These are phyloP conservation scores for Entomortierella parvispora DNA, from an alignment of 192 early-diverging fungal genomes.

Conservation along the genomic window DNA sequence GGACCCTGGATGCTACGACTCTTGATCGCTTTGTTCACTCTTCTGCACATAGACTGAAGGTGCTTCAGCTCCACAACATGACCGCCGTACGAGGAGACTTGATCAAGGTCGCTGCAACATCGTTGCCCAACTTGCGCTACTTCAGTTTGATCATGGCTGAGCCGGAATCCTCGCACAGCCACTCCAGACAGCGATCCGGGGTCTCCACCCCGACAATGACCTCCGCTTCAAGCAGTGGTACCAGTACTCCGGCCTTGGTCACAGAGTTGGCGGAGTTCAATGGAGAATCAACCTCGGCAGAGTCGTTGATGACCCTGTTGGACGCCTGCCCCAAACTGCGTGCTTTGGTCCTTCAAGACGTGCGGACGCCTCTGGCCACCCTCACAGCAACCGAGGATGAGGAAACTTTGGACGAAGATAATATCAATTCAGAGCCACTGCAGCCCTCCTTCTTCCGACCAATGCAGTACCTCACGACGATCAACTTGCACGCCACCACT, in stretches of 20 bases:
- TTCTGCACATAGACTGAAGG: conserved; percentile 9
- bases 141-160: conserved; percentile 18
- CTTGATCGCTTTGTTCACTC: conserved; percentile 11
- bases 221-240: not conserved
- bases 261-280: conserved; percentile 9
- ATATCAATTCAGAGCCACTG: not conserved
- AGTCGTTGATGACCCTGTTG: conserved; percentile 11
- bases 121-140: conserved; percentile 4
- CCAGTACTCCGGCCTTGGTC: not conserved
- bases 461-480: conserved; percentile 29
- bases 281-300: conserved; percentile 18
- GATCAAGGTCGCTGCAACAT: conserved; percentile 4
- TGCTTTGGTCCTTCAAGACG: conserved; percentile 1
- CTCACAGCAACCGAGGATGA: not conserved
- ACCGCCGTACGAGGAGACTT: conserved; percentile 18
- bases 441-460: not conserved
- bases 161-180: not conserved
- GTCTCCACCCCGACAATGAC: not conserved
- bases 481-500: conserved; percentile 32
- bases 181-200: conserved; percentile 6
- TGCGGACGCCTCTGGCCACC: not conserved
- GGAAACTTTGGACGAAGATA: not conserved
- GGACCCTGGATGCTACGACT: conserved; percentile 3
- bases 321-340: not conserved
- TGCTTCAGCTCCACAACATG: conserved; percentile 26